Evolutionary conservation across 768 basidiomycete species (phyloP).

Genomic region (Collybiopsis confluens): DNA sequence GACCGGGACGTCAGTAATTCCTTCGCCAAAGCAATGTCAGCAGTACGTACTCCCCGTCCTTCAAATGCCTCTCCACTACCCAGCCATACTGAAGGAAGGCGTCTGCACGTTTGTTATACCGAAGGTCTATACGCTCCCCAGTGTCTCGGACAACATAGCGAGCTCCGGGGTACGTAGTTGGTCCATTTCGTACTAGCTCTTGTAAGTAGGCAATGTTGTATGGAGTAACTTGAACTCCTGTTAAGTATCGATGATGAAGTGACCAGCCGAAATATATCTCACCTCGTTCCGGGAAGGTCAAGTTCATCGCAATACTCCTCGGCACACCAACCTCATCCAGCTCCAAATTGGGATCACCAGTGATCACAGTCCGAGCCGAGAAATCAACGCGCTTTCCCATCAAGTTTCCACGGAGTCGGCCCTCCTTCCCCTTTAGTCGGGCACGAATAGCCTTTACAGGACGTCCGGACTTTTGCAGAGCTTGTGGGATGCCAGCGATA

Average conservation of each 20-base stretch:
- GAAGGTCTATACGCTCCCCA: conserved; percentile 93
- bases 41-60: conserved; percentile 90
- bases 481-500: conserved; percentile 96
- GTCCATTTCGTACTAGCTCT: conserved; percentile 92
- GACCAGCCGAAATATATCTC: conserved; percentile 14
- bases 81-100: conserved; percentile 96
- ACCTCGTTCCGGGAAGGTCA: conserved; percentile 98
- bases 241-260: conserved; percentile 9
- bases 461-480: conserved; percentile 93
- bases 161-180: conserved; percentile 92
- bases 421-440: conserved; percentile 97
- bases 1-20: conserved; percentile 5
- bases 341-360: conserved; percentile 95
- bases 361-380: conserved; percentile 98
- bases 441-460: conserved; percentile 98
- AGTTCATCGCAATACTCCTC: conserved; percentile 90
- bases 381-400: conserved; percentile 99
- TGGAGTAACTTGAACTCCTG: conserved; percentile 68
- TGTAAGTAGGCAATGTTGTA: conserved; percentile 95
- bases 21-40: background rate
- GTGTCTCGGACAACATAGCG: conserved; percentile 96
- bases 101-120: conserved; percentile 94
- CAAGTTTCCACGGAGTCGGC: conserved; percentile 93
- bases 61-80: conserved; percentile 96
- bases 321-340: conserved; percentile 98